These are phyloP conservation scores for Seiridium cupressi DNA, from an alignment of 2,329 filamentous ascomycete species.

Conservation along the genomic window DNA sequence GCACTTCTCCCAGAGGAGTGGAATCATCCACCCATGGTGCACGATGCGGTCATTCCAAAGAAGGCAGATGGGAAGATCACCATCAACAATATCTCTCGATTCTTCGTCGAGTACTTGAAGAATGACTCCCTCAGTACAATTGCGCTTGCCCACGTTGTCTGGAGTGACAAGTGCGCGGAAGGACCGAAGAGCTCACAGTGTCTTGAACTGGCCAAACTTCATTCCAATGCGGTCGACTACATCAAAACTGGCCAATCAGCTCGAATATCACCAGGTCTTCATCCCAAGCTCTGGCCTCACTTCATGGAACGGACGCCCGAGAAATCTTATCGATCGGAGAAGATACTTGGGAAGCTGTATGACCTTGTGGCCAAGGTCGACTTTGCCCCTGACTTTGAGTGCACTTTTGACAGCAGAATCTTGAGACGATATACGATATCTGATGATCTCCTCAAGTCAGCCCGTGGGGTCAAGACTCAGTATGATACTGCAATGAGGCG, in stretches of 20 bases:
- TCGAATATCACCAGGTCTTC: conserved; percentile 58
- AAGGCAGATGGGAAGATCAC: conserved; percentile 62
- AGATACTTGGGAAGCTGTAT: conserved; percentile 78
- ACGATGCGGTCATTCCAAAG: conserved; percentile 56
- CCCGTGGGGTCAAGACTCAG: conserved; percentile 65
- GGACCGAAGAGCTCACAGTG: conserved; percentile 71
- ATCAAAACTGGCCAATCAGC: conserved; percentile 85
- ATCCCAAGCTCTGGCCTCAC: conserved; percentile 72
- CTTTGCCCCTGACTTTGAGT: conserved; percentile 71
- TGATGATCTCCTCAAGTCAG: conserved; percentile 54
- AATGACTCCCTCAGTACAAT: conserved; percentile 80
- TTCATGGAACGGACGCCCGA: conserved; percentile 74
- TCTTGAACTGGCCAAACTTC: conserved; percentile 72
- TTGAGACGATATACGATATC: conserved; percentile 59
- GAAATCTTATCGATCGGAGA: conserved; percentile 63
- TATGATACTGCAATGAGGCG: conserved; percentile 78
- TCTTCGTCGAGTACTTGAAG: conserved; percentile 92
- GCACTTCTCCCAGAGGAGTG: conserved; percentile 67
- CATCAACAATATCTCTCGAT: conserved; percentile 71
- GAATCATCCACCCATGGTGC: conserved; percentile 78
- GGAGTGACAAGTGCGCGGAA: conserved; percentile 60
- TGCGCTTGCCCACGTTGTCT: conserved; percentile 77
- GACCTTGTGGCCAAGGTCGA: conserved; percentile 67
- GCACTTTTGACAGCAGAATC: conserved; percentile 75
- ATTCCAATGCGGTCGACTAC: conserved; percentile 92